Evolutionary conservation across 2,329 filamentous ascomycete genomes (phyloP).

Genomic region (Zopfia rhizophila): DNA sequence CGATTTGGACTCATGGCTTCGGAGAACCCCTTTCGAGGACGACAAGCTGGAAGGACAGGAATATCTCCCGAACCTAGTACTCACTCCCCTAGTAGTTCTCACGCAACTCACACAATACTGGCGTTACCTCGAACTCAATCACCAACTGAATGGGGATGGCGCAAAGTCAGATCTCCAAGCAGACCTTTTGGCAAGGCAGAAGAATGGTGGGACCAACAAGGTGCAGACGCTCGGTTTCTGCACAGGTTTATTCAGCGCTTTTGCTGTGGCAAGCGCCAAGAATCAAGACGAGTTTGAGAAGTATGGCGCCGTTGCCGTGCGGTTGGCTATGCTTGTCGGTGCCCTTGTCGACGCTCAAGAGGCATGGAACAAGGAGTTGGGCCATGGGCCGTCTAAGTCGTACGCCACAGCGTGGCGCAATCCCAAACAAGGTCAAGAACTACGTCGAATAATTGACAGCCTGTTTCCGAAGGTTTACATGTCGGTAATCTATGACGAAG

Average conservation of each 20-base stretch:
- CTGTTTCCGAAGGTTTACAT: constrained; percentile 15
- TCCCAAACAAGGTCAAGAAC: background rate
- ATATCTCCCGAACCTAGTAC: constrained; percentile 41
- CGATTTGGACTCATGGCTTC: constrained; percentile 13
- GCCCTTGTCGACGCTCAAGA: constrained; percentile 10
- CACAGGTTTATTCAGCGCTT: constrained; percentile 13
- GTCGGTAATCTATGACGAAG: constrained; percentile 12
- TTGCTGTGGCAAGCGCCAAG: background rate
- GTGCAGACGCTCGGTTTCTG: constrained; percentile 18
- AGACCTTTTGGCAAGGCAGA: background rate
- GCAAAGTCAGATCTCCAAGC: no score
- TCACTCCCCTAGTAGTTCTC: constrained; percentile 53
- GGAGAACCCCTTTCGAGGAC: background rate
- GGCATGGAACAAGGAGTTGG: no score
- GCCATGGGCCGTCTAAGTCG: constrained; percentile 1
- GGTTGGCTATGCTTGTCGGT: constrained; percentile 15
- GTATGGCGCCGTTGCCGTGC: constrained; percentile 1
- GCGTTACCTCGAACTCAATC: constrained; percentile 24
- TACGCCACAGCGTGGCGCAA: constrained; percentile 4
- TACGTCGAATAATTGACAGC: background rate
- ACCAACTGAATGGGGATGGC: background rate
- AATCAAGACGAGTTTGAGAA: constrained; percentile 5
- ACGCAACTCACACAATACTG: constrained; percentile 52
- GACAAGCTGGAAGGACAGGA: no score
- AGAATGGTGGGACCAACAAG: background rate